Base-by-base conservation (phyloP, 1,284 basidiomycete species). In the Heterobasidion occidentale region DNA sequence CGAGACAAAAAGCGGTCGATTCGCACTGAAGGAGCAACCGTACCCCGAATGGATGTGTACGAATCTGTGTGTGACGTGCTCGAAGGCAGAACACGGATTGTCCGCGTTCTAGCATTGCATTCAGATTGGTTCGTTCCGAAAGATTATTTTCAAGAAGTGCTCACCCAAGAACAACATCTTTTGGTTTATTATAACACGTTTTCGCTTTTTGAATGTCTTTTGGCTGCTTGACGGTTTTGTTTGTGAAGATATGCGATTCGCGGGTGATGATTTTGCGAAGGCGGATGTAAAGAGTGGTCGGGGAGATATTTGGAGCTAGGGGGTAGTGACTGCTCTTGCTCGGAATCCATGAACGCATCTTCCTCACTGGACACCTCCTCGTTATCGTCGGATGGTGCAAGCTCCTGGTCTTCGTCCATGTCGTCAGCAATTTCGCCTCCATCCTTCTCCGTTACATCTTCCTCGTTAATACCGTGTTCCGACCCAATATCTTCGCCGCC, bases 361-460 rank as follows among this genome's bases (percentile, higher is more conserved):
- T 81, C 50, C 20, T 51, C 53, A 15, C 81, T 47, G 79, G 83
- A 67, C 73, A 81, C 49, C 61, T 76, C 60, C 77, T 79, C 61
- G 61, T 76, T 70, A 17, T 51, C 19, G 46, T 61, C 55, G 17
- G 54, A 52, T 14, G 42, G 57, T 46, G 17, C 27, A 20, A 50
- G 51, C 15, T 57, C 56, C 2, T 44, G 34, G 12, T 58, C 61
- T 7, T 53, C 56, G 9, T 83, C 48, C 72, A 78, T 61, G 69
- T 83, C 55, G 80, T 77, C 52, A 14, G 45, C 48, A 49, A 19
- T 20, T 27, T 52, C 53, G 15, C 49, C 47, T 38, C 52, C 61
- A 17, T 38, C 55, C 27, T 56, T 52, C n/a, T 47, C 58, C 3
- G 11, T n/a, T 47, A 19, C 34, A 33, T 52, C 53, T 15, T 49